Evolutionary conservation across 177 flowering plant species (phyloP), one percentile per base, ranked within the genome.

Genomic region (Vitis hybrid): DNA sequence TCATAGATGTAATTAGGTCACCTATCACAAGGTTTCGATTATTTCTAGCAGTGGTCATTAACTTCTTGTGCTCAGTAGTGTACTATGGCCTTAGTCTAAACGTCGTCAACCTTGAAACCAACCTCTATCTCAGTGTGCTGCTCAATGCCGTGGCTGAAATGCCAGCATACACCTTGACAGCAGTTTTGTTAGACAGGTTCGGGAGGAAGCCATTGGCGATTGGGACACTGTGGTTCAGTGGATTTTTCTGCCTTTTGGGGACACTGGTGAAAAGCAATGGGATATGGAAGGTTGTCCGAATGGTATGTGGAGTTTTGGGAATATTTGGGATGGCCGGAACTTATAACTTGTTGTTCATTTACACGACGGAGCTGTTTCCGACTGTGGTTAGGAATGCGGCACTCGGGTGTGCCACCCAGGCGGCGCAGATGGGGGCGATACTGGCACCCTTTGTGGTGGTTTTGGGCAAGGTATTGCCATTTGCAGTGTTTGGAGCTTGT

Each of bases 311-410:
- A 13, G 55, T 92, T 48, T 26, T 90, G 74, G 97, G 98, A 31
- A 92, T 94, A 49, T 92, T 93, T 58, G 99, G 99, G 63, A 83
- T 90, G 94, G 94, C 93, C 0, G 99, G 93, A 19, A 90, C 93
- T 50, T 91, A 90, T 20, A 95, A 95, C 64, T 74, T 95, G 84
- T 70, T 91, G 72, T 90, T 89, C 55, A 86, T 93, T 18, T 93
- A 93, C 73, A 86, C 89, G 12, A 66, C 87, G 16, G 99, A 95
- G 89, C 74, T 95, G 65, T 95, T 95, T 65, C 99, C 99, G 3
- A 95, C 98, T 0, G 93, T 86, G 72, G 98, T 95, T 10, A 86
- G 99, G 75, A 95, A 89, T 52, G 97, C 94, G 0, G 98, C 99
- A 0, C 76, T 95, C 3, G 99, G 98, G 2, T 79, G 90, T 56